A percentile compares a stretch with the other conserved stretches of the same genome.
phyloP scores from a whole-genome alignment of 2,329 filamentous ascomycete species.

The Penicillium sp. region DNA sequence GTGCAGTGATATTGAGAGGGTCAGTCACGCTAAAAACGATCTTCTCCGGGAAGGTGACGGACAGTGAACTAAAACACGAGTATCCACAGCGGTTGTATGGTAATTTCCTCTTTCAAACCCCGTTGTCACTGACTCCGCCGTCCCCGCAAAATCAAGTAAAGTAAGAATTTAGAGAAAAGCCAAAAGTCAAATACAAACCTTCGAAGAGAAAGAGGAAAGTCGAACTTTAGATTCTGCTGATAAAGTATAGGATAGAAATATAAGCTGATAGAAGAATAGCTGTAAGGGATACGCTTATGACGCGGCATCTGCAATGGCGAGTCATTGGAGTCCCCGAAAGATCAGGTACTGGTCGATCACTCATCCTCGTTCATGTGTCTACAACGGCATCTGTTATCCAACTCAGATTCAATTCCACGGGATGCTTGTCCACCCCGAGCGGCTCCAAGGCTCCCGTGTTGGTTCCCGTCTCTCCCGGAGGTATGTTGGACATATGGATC shows the following conservation, averaged over 20 bases:
- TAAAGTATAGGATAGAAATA: neutral
- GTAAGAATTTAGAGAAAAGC: neutral
- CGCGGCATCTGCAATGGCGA: constrained; percentile 2
- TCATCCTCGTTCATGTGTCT: too few relatives aligned
- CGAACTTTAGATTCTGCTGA: too few relatives aligned
- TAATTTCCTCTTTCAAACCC: neutral
- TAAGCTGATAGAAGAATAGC: neutral
- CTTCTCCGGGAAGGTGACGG: neutral
- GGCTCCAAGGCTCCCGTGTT: constrained; percentile 5
- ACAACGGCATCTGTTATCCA: too few relatives aligned
- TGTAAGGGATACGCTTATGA: constrained; percentile 9
- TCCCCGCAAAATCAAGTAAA: constrained; percentile 1
- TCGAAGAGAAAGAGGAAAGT: neutral
- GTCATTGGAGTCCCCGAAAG: neutral
- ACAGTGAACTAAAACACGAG: neutral
- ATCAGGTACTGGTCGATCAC: neutral
- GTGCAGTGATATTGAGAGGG: neutral
- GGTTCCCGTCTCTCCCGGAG: constrained; percentile 12
- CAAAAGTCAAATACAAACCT: neutral
- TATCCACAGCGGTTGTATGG: too few relatives aligned
- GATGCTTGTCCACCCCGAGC: constrained; percentile 7
- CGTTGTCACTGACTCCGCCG: neutral
- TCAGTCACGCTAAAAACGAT: neutral
- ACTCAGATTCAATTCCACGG: neutral
- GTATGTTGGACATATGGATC: neutral